phyloP scores from a whole-genome alignment of 306 rosid genomes.

The Dalbergia cochinchinensis region DNA sequence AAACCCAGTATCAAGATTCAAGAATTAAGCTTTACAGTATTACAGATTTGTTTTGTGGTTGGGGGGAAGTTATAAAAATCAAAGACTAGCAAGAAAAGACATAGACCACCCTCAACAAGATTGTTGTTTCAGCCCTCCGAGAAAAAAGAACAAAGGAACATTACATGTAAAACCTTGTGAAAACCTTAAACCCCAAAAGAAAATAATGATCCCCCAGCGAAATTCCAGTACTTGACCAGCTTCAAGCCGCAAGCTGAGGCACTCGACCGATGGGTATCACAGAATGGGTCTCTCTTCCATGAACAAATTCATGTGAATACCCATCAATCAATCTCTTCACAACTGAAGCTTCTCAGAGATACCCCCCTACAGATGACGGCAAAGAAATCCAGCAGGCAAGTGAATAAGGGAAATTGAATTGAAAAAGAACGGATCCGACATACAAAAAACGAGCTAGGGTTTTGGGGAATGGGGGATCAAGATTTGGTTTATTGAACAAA shows the following conservation, averaged over 20 bases:
- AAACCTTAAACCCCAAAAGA: constrained; percentile 46
- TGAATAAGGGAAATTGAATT: background rate
- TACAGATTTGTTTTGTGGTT: no score
- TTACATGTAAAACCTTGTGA: constrained; percentile 40
- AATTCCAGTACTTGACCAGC: constrained; percentile 14
- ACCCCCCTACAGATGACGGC: constrained; percentile 33
- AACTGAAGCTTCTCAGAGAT: constrained; percentile 21
- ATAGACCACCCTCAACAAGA: constrained; percentile 37
- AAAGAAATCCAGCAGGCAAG: background rate
- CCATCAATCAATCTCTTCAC: constrained; percentile 30
- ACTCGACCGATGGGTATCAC: constrained; percentile 12
- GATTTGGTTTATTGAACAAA: constrained; percentile 21
- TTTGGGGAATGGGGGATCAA: constrained; percentile 44
- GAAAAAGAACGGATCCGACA: constrained; percentile 8
- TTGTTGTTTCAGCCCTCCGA: constrained; percentile 44
- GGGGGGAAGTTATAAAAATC: constrained; percentile 17
- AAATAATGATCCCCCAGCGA: constrained; percentile 14
- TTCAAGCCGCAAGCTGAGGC: background rate
- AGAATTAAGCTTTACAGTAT: constrained; percentile 47
- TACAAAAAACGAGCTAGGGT: constrained; percentile 58
- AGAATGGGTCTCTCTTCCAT: background rate
- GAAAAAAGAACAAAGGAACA: background rate
- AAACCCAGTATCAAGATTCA: constrained; percentile 52
- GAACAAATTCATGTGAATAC: background rate
- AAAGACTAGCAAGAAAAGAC: constrained; percentile 43